Evolutionary conservation across 352 stramenopile genomes (phyloP).

Genomic region (Phytopythium kandeliae): DNA sequence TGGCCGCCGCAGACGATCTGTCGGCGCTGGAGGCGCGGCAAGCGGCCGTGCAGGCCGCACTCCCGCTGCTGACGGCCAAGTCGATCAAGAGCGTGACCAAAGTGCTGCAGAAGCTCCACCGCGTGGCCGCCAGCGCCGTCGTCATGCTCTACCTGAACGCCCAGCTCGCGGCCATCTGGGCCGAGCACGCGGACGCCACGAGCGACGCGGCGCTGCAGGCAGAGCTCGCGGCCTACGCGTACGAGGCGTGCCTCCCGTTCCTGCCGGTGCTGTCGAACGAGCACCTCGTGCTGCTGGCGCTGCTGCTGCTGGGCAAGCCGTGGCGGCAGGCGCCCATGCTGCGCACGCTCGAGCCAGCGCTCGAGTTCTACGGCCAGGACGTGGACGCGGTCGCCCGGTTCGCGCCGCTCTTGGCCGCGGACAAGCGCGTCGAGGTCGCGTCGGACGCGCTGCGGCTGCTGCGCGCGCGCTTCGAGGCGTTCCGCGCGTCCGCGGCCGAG

Average conservation of each 20-base stretch:
- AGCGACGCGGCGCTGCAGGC: slow-evolving; percentile 11
- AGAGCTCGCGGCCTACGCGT: slow-evolving; percentile 58
- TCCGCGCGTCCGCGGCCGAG: slow-evolving; percentile 17
- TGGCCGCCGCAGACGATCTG: neutral
- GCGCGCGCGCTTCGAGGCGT: slow-evolving; percentile 36
- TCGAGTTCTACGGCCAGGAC: slow-evolving; percentile 54
- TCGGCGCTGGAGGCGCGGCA: slow-evolving; percentile 8
- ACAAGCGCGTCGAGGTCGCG: slow-evolving; percentile 50
- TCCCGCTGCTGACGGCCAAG: slow-evolving; percentile 45
- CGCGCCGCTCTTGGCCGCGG: slow-evolving; percentile 23
- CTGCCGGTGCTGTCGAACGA: slow-evolving; percentile 56
- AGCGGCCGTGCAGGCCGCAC: slow-evolving; percentile 34
- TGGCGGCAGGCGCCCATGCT: slow-evolving; percentile 11
- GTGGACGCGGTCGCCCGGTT: slow-evolving; percentile 29
- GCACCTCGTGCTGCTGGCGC: slow-evolving; percentile 59
- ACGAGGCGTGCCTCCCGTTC: slow-evolving; percentile 59
- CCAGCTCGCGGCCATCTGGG: slow-evolving; percentile 37
- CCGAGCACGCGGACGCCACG: slow-evolving; percentile 17
- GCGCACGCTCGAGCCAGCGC: slow-evolving; percentile 13
- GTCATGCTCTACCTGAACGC: slow-evolving; percentile 66
- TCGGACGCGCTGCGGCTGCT: slow-evolving; percentile 37
- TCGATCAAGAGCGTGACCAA: slow-evolving; percentile 73
- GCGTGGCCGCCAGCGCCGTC: slow-evolving; percentile 48
- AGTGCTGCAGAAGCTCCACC: slow-evolving; percentile 62
- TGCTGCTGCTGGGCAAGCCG: slow-evolving; percentile 34